phyloP scores from a whole-genome alignment of 2,329 filamentous ascomycete species.

The Colletotrichum sansevieriae region DNA sequence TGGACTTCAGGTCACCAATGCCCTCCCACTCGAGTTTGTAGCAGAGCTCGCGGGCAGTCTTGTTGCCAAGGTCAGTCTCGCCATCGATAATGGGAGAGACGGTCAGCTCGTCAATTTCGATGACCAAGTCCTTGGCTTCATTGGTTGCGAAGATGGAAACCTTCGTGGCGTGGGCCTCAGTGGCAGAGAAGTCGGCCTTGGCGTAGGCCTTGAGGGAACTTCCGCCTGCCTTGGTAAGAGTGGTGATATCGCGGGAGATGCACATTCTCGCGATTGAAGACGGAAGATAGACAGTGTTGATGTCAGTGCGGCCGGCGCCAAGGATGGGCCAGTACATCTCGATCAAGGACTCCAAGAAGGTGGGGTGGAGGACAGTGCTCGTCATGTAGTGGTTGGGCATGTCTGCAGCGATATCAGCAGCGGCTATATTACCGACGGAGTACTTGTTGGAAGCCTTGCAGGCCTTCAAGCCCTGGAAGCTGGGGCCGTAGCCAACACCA shows the following conservation, averaged over 20 bases:
- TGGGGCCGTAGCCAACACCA: constrained; percentile 64
- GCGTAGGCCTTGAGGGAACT: constrained; percentile 46
- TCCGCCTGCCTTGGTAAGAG: constrained; percentile 50
- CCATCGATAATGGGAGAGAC: constrained; percentile 44
- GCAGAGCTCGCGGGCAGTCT: constrained; percentile 43
- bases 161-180: constrained; percentile 41
- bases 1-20: constrained; percentile 35
- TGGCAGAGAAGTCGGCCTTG: constrained; percentile 38
- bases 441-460: constrained; percentile 52
- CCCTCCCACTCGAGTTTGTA: constrained; percentile 46
- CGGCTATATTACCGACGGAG: constrained; percentile 35
- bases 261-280: constrained; percentile 49
- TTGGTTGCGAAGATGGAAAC: constrained; percentile 42
- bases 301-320: constrained; percentile 46
- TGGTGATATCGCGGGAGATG: constrained; percentile 48
- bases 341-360: constrained; percentile 43
- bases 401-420: constrained; percentile 39
- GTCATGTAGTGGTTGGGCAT: constrained; percentile 44
- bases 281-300: constrained; percentile 52
- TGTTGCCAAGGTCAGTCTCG: constrained; percentile 35
- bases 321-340: constrained; percentile 51
- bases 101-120: constrained; percentile 46
- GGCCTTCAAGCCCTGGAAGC: constrained; percentile 64
- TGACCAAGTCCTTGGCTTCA: constrained; percentile 41
- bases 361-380: constrained; percentile 43